phyloP scores from a whole-genome alignment of 148 eudicot genomes.

The Dianthus caryophyllus region DNA sequence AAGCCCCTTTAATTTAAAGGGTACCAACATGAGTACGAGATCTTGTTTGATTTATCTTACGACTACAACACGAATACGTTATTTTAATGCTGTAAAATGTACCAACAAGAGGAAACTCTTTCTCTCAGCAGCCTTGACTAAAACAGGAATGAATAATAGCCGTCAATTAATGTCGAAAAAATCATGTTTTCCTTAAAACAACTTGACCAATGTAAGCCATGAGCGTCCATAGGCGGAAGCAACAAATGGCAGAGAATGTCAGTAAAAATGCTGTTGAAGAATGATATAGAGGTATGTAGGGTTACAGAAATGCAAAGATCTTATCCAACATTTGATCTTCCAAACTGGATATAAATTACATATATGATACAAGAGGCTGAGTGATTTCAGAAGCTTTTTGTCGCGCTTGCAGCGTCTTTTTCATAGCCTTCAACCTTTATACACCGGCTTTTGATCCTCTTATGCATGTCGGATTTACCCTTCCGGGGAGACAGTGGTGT shows the following conservation, averaged over 20 bases:
- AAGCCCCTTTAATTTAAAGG: too few species aligned
- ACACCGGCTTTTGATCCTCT: conserved; percentile 27
- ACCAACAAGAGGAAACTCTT: too few species aligned
- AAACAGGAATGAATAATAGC: too few species aligned
- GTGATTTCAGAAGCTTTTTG: conserved; percentile 22
- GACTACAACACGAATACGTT: too few species aligned
- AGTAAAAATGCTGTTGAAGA: conserved; percentile 3
- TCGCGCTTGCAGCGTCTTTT: conserved; percentile 15
- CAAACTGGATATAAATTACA: background rate
- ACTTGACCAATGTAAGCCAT: background rate
- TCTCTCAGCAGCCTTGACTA: too few species aligned
- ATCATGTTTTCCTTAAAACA: too few species aligned
- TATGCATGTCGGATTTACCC: conserved; percentile 31
- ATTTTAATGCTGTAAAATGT: too few species aligned
- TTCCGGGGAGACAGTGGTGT: conserved; percentile 30
- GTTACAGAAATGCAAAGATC: conserved; percentile 16
- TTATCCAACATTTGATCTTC: background rate
- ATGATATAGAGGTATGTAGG: background rate
- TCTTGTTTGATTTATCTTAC: too few species aligned
- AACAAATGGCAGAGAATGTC: background rate
- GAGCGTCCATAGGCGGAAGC: background rate
- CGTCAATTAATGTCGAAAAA: too few species aligned
- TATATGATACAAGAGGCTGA: conserved; percentile 10
- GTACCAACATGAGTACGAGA: too few species aligned
- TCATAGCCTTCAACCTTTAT: conserved; percentile 29